These are phyloP conservation scores for Hortaea werneckii DNA, from an alignment of 2,329 filamentous ascomycete species.

Conservation along the genomic window DNA sequence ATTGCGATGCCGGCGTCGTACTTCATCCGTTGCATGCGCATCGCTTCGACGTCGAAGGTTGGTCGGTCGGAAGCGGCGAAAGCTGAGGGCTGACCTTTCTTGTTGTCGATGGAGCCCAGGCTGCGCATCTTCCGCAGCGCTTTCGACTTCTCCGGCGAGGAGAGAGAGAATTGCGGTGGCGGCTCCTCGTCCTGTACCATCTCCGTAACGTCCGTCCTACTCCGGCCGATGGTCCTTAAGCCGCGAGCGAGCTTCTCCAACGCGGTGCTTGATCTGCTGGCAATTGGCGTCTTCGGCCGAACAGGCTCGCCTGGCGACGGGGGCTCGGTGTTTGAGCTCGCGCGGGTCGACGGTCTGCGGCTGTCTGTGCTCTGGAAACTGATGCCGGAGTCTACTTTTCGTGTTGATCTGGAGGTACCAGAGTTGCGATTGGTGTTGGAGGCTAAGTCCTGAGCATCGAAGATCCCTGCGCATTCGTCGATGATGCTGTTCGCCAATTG, in stretches of 20 bases:
- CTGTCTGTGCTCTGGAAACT: conserved; percentile 40
- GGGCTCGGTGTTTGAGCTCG: conserved; percentile 6
- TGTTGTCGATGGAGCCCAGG: conserved; percentile 23
- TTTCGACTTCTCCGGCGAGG: conserved; percentile 14
- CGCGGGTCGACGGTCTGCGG: conserved; percentile 12
- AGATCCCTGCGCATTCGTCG: conserved; percentile 46
- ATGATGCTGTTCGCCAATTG: conserved; percentile 50
- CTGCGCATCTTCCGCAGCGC: conserved; percentile 28
- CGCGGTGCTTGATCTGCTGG: conserved; percentile 35
- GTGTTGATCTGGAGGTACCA: conserved; percentile 18
- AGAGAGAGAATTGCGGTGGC: conserved; percentile 1
- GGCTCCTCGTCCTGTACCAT: conserved; percentile 23
- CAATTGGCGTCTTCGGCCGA: conserved; percentile 25
- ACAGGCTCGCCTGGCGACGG: conserved; percentile 12
- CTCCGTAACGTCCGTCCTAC: conserved; percentile 41
- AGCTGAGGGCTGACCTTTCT: conserved; percentile 18
- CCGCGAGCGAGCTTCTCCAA: conserved; percentile 52
- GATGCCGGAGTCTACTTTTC: conserved; percentile 55
- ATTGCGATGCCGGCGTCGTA: conserved; percentile 30
- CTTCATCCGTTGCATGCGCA: conserved; percentile 37
- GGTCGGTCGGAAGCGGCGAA: conserved; percentile 22
- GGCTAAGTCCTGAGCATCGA: conserved; percentile 30
- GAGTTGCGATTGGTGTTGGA: conserved; percentile 10
- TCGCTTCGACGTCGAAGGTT: conserved; percentile 40
- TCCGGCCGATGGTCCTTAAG: conserved; percentile 48